These are phyloP conservation scores for Scedosporium aurantiacum DNA, from an alignment of 2,329 filamentous ascomycete species.

Conservation along the genomic window DNA sequence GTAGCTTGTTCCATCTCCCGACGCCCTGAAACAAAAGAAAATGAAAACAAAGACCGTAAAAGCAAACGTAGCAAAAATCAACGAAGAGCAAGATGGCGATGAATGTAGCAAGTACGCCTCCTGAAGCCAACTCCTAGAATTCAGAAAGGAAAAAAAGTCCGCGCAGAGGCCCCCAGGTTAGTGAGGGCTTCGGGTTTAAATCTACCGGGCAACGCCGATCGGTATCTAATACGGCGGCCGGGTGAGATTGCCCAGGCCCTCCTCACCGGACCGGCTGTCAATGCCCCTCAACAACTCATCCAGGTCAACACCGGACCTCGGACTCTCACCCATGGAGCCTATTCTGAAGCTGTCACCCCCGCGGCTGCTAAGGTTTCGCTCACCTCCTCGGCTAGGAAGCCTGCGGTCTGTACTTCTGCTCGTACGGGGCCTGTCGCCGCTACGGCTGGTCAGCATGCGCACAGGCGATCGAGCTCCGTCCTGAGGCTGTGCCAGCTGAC, in stretches of 20 bases:
- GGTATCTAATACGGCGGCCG: conserved; percentile 35
- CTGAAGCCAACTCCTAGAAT: neutral
- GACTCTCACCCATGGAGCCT: conserved; percentile 20
- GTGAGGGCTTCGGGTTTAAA: neutral
- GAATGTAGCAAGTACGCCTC: neutral
- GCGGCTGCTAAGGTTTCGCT: conserved; percentile 29
- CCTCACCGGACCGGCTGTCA: conserved; percentile 35
- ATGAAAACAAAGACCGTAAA: neutral
- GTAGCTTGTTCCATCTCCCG: neutral
- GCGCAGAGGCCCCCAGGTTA: neutral
- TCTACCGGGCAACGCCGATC: neutral
- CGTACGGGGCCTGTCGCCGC: neutral
- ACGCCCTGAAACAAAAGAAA: neutral
- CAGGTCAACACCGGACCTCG: conserved; percentile 29
- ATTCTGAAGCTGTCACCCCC: conserved; percentile 26
- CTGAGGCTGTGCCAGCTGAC: neutral
- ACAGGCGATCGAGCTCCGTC: conserved; percentile 3
- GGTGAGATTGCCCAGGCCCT: conserved; percentile 32
- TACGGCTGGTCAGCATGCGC: conserved; percentile 5
- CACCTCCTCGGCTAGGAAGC: neutral
- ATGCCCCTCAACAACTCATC: conserved; percentile 39
- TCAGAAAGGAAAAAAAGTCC: neutral
- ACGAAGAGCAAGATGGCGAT: neutral
- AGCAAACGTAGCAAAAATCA: neutral
- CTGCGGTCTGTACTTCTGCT: conserved; percentile 7